These are phyloP conservation scores for Galerina marginata DNA, from an alignment of 768 basidiomycete genomes.

Conservation along the genomic window DNA sequence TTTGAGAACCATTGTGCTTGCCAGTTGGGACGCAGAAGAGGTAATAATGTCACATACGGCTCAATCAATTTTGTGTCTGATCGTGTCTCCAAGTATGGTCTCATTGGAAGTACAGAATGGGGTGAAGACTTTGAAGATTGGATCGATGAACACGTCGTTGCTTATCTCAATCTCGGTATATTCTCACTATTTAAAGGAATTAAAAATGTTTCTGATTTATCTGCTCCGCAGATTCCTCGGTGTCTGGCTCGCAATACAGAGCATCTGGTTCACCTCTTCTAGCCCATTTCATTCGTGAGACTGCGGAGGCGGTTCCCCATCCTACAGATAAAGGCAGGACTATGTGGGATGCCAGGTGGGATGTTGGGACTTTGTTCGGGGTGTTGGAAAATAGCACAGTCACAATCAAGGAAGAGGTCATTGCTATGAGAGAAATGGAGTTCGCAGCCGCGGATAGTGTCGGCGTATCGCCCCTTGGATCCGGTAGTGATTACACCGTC, in stretches of 20 bases:
- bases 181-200: slow-evolving; percentile 63
- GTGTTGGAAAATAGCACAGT: slow-evolving; percentile 25
- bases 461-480: slow-evolving; percentile 68
- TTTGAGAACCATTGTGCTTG: slow-evolving; percentile 70
- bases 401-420: slow-evolving; percentile 17
- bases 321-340: slow-evolving; percentile 66
- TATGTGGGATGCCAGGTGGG: slow-evolving; percentile 79
- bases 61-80: not conserved
- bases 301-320: slow-evolving; percentile 76
- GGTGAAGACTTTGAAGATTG: slow-evolving; percentile 91
- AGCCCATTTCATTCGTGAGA: slow-evolving; percentile 70
- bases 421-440: slow-evolving; percentile 46
- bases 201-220: slow-evolving; percentile 49
- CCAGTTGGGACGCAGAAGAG: slow-evolving; percentile 81
- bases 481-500: slow-evolving; percentile 90
- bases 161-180: slow-evolving; percentile 85
- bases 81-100: slow-evolving; percentile 46
- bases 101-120: slow-evolving; percentile 91
- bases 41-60: slow-evolving; percentile 32
- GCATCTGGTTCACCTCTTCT: slow-evolving; percentile 80
- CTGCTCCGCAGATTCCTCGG: slow-evolving; percentile 20
- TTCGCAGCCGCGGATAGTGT: slow-evolving; percentile 33
- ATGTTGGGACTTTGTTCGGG: slow-evolving; percentile 55
- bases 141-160: slow-evolving; percentile 81
- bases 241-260: slow-evolving; percentile 60